Evolutionary conservation across 352 stramenopile species (phyloP).

Genomic region (Globisporangium okanoganense): DNA sequence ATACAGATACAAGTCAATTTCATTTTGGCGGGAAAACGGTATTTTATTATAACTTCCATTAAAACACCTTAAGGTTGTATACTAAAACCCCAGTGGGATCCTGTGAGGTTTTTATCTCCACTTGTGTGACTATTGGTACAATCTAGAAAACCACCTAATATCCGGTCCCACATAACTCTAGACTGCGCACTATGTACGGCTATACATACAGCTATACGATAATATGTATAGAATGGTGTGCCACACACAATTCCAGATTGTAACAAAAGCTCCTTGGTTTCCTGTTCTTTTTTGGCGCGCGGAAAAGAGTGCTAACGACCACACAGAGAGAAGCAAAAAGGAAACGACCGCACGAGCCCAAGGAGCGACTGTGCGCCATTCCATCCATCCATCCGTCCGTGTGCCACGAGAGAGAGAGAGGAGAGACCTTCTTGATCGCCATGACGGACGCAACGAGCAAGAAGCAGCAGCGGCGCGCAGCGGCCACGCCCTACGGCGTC

Average conservation of each 20-base stretch:
- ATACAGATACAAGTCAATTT: background rate
- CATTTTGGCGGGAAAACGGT: slow-evolving; percentile 10
- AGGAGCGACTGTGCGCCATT: background rate
- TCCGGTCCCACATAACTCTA: no score
- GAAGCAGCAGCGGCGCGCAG: slow-evolving; percentile 33
- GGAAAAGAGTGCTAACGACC: slow-evolving; percentile 7
- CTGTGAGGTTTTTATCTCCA: no score
- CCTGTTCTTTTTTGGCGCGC: slow-evolving; percentile 8
- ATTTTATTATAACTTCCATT: background rate
- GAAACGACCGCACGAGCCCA: background rate
- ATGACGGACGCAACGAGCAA: slow-evolving; percentile 12
- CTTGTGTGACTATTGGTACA: no score
- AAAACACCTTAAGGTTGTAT: no score
- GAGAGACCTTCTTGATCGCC: background rate
- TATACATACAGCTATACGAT: no score
- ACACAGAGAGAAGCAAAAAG: slow-evolving; percentile 6
- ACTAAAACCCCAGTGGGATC: no score
- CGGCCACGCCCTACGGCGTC: slow-evolving; percentile 34
- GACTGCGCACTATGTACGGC: no score
- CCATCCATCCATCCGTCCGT: slow-evolving; percentile 7
- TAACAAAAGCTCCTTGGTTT: background rate
- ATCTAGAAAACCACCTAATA: no score
- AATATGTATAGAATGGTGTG: no score
- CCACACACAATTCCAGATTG: no score
- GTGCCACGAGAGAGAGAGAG: slow-evolving; percentile 5